Evolutionary conservation across 495 filamentous ascomycete species (phyloP), one percentile per base, ranked within the genome.

Genomic region (Hypoxylon perforatum): DNA sequence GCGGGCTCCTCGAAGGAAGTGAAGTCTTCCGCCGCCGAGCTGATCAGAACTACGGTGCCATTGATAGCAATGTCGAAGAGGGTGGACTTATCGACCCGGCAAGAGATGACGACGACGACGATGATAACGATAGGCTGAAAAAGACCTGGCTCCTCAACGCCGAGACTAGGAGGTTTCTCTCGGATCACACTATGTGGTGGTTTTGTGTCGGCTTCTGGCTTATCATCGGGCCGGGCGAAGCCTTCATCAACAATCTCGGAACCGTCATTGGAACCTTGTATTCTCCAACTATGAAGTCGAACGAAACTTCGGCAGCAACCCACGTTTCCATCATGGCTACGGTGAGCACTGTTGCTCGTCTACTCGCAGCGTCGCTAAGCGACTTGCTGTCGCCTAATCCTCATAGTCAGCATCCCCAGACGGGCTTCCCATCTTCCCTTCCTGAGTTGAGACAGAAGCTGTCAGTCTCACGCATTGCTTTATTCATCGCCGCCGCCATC

Each of bases 161-260:
- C 33, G 94, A 95, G 66, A 97, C 94, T 1, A 82, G 87, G 3
- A 79, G 86, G 5, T 99, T 97, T 75, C 83, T 99, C 25, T 80
- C 82, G 38, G 95, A 99, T 65, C 87, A 85, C 57, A 96, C 92
- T 10, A 97, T 98, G 94, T 98, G 95, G 95, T 91, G 85, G 79
- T 87, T 99, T 58, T 92, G 93, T 0, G 75, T 88, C 1, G 95
- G 94, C 19, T 96, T 99, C 79, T 96, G 97, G 84, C 83, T 97
- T 64, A 91, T 96, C 61, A 92, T 91, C 50, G 95, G 95, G 3
- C 94, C 95, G 0, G 94, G 94, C 17, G 95, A 99, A 81, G 90
- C 93, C 8, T 99, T 97, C 77, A 93, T 97, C 71, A 99, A 98
- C 79, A 99, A 99, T 67, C 85, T 99, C 46, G 95, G 95, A 42